phyloP scores from a whole-genome alignment of 2,329 filamentous ascomycete genomes.

The Colletotrichum incanum region DNA sequence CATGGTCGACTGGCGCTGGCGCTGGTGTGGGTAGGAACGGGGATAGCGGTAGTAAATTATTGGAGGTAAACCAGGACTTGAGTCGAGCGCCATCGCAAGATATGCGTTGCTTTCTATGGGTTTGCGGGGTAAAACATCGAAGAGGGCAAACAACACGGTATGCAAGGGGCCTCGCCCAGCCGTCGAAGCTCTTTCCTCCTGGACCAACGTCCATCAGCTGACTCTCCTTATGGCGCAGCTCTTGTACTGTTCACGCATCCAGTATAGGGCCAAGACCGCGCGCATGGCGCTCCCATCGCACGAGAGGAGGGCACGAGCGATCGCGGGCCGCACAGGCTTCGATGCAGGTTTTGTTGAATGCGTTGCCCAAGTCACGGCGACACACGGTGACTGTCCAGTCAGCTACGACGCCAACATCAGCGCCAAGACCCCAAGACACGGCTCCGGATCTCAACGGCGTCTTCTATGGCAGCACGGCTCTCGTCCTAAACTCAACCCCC shows the following conservation, averaged over 20 bases:
- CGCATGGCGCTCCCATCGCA: neutral
- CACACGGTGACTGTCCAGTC: neutral
- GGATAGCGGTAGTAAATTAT: conserved; percentile 29
- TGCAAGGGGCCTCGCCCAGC: conserved; percentile 24
- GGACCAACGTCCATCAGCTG: conserved; percentile 7
- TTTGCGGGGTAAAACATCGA: conserved; percentile 41
- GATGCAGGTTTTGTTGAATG: conserved; percentile 7
- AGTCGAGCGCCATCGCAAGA: conserved; percentile 31
- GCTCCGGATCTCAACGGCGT: conserved; percentile 41
- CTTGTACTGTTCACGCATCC: neutral
- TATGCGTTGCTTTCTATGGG: conserved; percentile 2
- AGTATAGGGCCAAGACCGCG: neutral
- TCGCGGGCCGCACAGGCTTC: conserved; percentile 18
- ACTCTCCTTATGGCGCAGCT: neutral
- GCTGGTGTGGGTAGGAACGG: conserved; percentile 30
- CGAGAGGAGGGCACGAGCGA: conserved; percentile 7
- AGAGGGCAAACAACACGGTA: neutral
- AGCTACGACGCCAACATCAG: conserved; percentile 22
- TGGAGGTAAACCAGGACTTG: conserved; percentile 8
- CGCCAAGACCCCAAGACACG: conserved; percentile 43
- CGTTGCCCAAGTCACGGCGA: conserved; percentile 39
- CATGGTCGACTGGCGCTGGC: conserved; percentile 31
- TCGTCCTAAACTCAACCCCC: conserved; percentile 15
- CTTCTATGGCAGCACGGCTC: conserved; percentile 35
- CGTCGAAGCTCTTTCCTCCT: conserved; percentile 15